These are phyloP conservation scores for Talinum fruticosum DNA, from an alignment of 148 eudicot genomes.

Conservation along the genomic window DNA sequence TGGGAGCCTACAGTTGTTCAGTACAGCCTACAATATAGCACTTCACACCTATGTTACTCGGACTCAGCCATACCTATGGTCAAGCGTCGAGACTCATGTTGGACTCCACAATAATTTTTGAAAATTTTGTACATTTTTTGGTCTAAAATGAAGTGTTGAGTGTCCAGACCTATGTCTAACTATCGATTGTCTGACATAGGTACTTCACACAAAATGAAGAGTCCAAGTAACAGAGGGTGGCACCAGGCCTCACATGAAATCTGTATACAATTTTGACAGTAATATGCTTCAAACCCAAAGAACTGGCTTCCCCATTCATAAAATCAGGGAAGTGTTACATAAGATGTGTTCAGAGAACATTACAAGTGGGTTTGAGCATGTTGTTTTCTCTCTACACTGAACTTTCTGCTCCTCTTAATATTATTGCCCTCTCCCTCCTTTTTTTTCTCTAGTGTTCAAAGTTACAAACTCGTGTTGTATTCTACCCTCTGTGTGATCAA, in stretches of 20 bases:
- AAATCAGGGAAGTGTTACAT: slow-evolving; percentile 18
- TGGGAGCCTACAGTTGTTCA: too few species aligned
- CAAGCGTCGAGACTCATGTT: too few species aligned
- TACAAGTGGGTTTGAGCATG: slow-evolving; percentile 28
- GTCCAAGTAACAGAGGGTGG: background rate
- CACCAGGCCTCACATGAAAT: too few species aligned
- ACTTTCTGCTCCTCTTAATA: slow-evolving; percentile 14
- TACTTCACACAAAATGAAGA: too few species aligned
- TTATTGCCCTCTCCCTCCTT: slow-evolving; percentile 3
- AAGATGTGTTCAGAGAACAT: background rate
- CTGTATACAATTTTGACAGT: background rate
- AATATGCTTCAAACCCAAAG: slow-evolving; percentile 19
- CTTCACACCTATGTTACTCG: too few species aligned
- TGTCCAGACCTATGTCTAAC: too few species aligned
- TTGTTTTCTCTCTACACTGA: slow-evolving; percentile 14
- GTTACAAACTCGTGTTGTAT: background rate
- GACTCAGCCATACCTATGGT: too few species aligned
- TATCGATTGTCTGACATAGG: background rate
- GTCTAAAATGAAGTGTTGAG: too few species aligned
- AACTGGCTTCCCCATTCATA: slow-evolving; percentile 21
- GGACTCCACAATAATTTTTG: too few species aligned
- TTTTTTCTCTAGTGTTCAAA: slow-evolving; percentile 5
- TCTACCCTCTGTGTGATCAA: slow-evolving; percentile 23
- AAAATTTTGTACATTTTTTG: too few species aligned
- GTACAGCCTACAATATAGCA: too few species aligned